A percentile compares a stretch with the other conserved stretches of the same genome.
phyloP scores from a whole-genome alignment of 768 basidiomycete genomes.

The Mycena olivaceomarginata region DNA sequence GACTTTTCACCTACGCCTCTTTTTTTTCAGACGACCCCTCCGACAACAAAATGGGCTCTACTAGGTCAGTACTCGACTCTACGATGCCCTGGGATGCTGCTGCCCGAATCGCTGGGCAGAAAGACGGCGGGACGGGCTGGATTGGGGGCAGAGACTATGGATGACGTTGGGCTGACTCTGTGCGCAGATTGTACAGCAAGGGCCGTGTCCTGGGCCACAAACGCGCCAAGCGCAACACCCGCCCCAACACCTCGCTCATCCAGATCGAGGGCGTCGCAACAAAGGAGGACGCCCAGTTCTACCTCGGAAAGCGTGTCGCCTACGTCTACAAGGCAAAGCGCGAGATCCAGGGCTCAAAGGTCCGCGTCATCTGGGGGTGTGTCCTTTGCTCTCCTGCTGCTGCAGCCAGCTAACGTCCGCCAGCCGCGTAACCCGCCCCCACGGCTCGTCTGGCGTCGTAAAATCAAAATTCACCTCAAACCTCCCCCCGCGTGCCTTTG shows the following conservation, averaged over 20 bases:
- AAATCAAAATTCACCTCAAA: constrained; percentile 98
- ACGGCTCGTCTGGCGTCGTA: constrained; percentile 96
- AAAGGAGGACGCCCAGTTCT: constrained; percentile 97
- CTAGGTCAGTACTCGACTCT: constrained; percentile 32
- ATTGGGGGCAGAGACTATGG: constrained; percentile 16
- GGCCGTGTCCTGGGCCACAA: constrained; percentile 99
- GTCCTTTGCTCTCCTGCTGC: not conserved
- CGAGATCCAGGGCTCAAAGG: constrained; percentile 94
- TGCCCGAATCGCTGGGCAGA: not conserved
- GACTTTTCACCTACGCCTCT: not conserved
- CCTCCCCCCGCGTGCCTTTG: constrained; percentile 96
- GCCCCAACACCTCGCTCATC: constrained; percentile 96
- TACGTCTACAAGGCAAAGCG: constrained; percentile 99
- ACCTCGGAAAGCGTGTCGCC: constrained; percentile 99
- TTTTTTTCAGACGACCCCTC: constrained; percentile 9
- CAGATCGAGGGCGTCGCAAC: constrained; percentile 97
- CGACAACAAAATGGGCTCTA: constrained; percentile 39
- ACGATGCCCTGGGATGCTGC: not conserved
- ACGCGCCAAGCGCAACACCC: constrained; percentile 97
- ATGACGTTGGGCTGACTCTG: constrained; percentile 44
- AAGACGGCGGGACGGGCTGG: constrained; percentile 22
- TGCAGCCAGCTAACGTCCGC: not conserved
- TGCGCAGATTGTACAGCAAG: constrained; percentile 91
- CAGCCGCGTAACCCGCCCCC: constrained; percentile 94
- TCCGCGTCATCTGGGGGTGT: constrained; percentile 99